These are phyloP conservation scores for Neoboletus magnificus DNA, from an alignment of 768 basidiomycete species.

Conservation along the genomic window DNA sequence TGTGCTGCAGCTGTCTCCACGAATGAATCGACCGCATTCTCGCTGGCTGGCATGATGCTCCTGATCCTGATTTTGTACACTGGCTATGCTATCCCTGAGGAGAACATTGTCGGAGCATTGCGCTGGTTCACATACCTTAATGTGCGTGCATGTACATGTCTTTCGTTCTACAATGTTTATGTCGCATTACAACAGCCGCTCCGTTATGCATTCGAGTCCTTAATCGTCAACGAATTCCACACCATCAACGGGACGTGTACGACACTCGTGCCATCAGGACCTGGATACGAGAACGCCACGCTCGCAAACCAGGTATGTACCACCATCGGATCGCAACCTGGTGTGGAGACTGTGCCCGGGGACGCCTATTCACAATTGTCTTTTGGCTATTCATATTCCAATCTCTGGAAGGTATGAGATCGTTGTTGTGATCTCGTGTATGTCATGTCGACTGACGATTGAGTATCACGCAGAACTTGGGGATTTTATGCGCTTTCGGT, in stretches of 20 bases:
- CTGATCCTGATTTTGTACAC: conserved; percentile 41
- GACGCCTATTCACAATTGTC: conserved; percentile 37
- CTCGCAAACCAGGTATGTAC: conserved; percentile 43
- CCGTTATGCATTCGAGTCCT: conserved; percentile 23
- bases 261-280: conserved; percentile 31
- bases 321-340: conserved; percentile 39
- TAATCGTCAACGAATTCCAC: conserved; percentile 50
- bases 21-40: conserved; percentile 47
- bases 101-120: conserved; percentile 8
- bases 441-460: not conserved
- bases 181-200: conserved; percentile 29
- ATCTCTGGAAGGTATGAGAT: conserved; percentile 39
- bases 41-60: conserved; percentile 31
- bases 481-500: conserved; percentile 45
- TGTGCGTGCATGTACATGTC: conserved; percentile 33
- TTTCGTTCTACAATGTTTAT: conserved; percentile 33
- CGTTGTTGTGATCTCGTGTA: not conserved
- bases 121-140: conserved; percentile 20
- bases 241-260: conserved; percentile 36
- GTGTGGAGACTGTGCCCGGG: conserved; percentile 40
- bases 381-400: conserved; percentile 24
- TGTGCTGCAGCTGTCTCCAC: conserved; percentile 53
- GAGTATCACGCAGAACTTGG: conserved; percentile 31
- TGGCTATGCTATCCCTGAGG: conserved; percentile 36
- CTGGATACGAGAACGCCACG: conserved; percentile 33